Evolutionary conservation across 2,329 filamentous ascomycete genomes (phyloP).

Genomic region (Zasmidium angulare): DNA sequence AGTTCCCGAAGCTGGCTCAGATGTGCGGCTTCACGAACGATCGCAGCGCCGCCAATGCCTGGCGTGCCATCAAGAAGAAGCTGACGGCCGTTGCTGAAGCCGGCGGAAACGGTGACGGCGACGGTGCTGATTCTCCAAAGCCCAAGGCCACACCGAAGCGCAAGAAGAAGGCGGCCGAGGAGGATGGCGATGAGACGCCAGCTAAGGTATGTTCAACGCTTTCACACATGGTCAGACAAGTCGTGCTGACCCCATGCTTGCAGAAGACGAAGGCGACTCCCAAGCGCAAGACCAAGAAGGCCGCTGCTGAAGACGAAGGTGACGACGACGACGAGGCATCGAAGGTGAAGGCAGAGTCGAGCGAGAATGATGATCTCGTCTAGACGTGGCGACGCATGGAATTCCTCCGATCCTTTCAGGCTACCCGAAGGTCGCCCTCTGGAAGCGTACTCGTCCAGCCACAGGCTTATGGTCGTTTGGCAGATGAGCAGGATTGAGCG

Average conservation of each 20-base stretch:
- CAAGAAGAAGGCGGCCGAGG: background rate
- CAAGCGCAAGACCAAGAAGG: background rate
- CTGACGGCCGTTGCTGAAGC: slow-evolving; percentile 16
- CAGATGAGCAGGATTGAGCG: too few relatives aligned
- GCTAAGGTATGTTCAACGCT: too few relatives aligned
- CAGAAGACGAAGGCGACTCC: slow-evolving; percentile 4
- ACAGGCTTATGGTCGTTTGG: too few relatives aligned
- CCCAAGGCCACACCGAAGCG: slow-evolving; percentile 4
- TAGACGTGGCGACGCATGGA: background rate
- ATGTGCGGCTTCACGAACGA: slow-evolving; percentile 25
- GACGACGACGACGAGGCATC: background rate
- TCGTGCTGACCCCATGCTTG: too few relatives aligned
- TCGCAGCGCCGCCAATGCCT: slow-evolving; percentile 34
- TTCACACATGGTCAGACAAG: too few relatives aligned
- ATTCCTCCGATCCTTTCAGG: background rate
- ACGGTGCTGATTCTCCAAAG: background rate
- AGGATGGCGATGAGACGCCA: background rate
- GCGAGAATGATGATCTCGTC: background rate
- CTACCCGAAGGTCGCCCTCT: too few relatives aligned
- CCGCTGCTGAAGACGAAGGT: background rate
- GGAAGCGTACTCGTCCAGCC: too few relatives aligned
- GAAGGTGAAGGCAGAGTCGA: background rate
- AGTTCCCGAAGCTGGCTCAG: slow-evolving; percentile 26
- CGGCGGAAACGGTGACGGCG: background rate
- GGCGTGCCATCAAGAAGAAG: slow-evolving; percentile 36